phyloP scores from a whole-genome alignment of 2,329 filamentous ascomycete genomes.

The Neofusicoccum parvum region DNA sequence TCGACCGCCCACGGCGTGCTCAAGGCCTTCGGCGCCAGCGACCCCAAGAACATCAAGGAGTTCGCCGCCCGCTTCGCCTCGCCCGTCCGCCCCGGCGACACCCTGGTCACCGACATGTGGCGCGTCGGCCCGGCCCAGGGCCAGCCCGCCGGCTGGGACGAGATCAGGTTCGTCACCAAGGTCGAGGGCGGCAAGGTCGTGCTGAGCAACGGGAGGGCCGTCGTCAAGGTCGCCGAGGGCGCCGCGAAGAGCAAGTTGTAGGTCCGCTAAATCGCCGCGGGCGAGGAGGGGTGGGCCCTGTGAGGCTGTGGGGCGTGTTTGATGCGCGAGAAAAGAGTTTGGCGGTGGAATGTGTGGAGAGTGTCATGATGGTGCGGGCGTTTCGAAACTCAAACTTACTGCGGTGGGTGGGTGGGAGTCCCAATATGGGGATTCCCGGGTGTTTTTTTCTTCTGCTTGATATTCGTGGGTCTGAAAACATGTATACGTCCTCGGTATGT shows the following conservation, averaged over 20 bases:
- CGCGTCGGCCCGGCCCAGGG: conserved; percentile 67
- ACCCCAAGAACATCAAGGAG: conserved; percentile 80
- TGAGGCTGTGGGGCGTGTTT: too few relatives aligned
- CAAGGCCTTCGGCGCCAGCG: conserved; percentile 70
- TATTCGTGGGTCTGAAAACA: too few relatives aligned
- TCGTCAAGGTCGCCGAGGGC: conserved; percentile 65
- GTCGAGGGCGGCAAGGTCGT: conserved; percentile 83
- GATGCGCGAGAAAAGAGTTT: too few relatives aligned
- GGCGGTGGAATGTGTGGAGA: too few relatives aligned
- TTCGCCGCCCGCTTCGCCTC: conserved; percentile 88
- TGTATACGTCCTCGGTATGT: too few relatives aligned
- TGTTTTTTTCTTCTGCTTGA: too few relatives aligned
- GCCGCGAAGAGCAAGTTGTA: conserved; percentile 44
- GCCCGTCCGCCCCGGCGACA: conserved; percentile 81
- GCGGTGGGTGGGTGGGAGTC: too few relatives aligned
- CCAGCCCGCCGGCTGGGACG: conserved; percentile 67
- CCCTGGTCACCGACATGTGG: conserved; percentile 81
- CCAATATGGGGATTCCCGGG: too few relatives aligned
- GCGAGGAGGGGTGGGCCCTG: too few relatives aligned
- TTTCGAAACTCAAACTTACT: too few relatives aligned
- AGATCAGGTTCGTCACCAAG: conserved; percentile 77
- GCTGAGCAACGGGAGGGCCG: conserved; percentile 80
- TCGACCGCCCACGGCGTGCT: conserved; percentile 73
- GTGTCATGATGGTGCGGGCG: too few relatives aligned
- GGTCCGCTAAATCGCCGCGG: background rate